Conservation (phyloP, 1,284 basidiomycete species). For the Marasmius oreades region DNA sequence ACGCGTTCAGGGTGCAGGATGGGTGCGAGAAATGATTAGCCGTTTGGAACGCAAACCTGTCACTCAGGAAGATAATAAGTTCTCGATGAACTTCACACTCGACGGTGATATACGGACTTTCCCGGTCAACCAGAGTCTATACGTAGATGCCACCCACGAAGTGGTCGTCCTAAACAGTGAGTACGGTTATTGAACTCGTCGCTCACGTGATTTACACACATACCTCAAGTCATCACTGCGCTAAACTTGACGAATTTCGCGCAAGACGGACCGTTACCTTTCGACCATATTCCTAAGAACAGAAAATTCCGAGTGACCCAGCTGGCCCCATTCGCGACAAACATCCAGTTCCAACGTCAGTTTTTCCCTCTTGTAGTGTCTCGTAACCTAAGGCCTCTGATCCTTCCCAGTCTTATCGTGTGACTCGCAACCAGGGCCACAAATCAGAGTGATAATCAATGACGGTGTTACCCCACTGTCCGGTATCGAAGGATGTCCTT, state of each 20-base stretch:
- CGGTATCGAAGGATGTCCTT: conserved; percentile 68
- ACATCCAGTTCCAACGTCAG: conserved; percentile 72
- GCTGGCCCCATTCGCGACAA: conserved; percentile 76
- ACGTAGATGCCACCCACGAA: conserved; percentile 85
- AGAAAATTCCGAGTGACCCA: conserved; percentile 62
- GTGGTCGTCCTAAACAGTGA: conserved; percentile 79
- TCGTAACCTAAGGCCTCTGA: conserved; percentile 5
- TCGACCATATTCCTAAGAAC: conserved; percentile 63
- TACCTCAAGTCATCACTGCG: conserved; percentile 57
- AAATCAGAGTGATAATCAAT: conserved; percentile 81
- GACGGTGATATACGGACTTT: conserved; percentile 69
- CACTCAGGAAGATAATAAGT: conserved; percentile 49
- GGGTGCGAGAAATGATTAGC: conserved; percentile 77
- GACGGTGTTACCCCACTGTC: conserved; percentile 85
- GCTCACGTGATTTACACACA: neutral
- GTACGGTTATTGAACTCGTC: conserved; percentile 17
- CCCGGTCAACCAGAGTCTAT: conserved; percentile 78
- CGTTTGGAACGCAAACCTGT: conserved; percentile 78
- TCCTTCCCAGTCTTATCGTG: conserved; percentile 51
- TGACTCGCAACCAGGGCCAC: conserved; percentile 44
- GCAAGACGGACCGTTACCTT: conserved; percentile 63
- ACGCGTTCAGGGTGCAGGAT: conserved; percentile 81
- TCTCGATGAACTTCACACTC: conserved; percentile 78
- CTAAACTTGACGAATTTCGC: conserved; percentile 74
- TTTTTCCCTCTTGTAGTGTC: conserved; percentile 12